Conservation (phyloP, 495 filamentous ascomycete species). For the Penicillium coprophilum region DNA sequence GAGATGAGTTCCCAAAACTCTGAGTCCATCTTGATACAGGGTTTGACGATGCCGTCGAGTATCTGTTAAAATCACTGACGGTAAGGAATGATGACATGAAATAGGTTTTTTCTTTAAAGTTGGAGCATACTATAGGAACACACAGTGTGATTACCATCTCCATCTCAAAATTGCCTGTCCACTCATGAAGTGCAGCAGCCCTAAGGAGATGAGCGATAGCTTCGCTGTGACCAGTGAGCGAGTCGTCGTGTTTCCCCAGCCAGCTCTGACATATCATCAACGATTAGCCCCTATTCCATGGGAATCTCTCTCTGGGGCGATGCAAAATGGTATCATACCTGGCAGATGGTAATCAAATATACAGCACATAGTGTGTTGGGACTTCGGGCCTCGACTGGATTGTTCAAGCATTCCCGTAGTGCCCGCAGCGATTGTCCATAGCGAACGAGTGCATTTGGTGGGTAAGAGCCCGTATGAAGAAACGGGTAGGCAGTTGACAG, state of each 20-base stretch:
- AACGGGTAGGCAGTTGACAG: constrained; percentile 29
- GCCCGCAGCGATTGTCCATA: constrained; percentile 32
- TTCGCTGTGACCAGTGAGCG: constrained; percentile 29
- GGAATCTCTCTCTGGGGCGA: not conserved
- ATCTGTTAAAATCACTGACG: constrained; percentile 21
- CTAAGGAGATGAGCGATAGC: constrained; percentile 36
- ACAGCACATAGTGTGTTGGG: constrained; percentile 43
- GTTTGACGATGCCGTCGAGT: constrained; percentile 35
- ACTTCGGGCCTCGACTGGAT: constrained; percentile 31
- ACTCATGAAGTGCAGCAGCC: constrained; percentile 22
- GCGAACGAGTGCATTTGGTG: constrained; percentile 19
- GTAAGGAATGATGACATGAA: not conserved
- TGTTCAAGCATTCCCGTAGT: constrained; percentile 33
- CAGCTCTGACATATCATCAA: constrained; percentile 25
- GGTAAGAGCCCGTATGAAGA: constrained; percentile 20
- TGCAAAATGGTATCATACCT: constrained; percentile 25
- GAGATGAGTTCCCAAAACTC: constrained; percentile 21
- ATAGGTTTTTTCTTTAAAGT: not conserved
- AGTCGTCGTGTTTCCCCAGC: constrained; percentile 22
- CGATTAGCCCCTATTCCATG: not conserved
- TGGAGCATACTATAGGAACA: constrained; percentile 35
- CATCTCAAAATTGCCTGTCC: constrained; percentile 28
- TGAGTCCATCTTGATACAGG: constrained; percentile 26
- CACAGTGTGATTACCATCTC: constrained; percentile 34
- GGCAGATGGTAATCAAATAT: constrained; percentile 42